These are phyloP conservation scores for Astrephomene gubernaculifera DNA, from an alignment of 139 green algal species.

Conservation along the genomic window DNA sequence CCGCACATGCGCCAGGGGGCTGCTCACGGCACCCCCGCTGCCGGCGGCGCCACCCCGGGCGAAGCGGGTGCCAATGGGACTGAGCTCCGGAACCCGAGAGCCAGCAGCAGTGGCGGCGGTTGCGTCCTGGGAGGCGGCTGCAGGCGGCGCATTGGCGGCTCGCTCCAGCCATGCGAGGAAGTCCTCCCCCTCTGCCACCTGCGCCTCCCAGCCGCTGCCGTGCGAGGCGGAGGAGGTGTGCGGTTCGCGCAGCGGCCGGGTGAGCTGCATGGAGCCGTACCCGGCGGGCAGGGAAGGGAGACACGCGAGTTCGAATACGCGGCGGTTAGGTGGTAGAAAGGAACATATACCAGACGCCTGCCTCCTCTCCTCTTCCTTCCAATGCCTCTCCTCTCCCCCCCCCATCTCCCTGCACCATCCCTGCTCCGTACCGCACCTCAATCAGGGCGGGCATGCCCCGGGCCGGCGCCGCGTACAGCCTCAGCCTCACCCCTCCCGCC, in stretches of 20 bases:
- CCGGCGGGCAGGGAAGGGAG: too few relatives aligned
- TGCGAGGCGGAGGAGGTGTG: too few relatives aligned
- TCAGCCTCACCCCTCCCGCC: conserved; percentile 7
- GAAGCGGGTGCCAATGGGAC: too few relatives aligned
- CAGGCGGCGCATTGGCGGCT: not conserved
- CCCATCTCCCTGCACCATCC: not conserved
- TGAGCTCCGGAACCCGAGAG: too few relatives aligned
- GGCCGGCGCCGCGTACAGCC: conserved; percentile 20
- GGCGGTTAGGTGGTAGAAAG: not conserved
- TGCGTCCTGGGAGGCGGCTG: too few relatives aligned
- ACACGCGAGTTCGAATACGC: not conserved
- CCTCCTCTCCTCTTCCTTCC: not conserved
- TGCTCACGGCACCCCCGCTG: not conserved
- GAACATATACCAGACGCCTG: not conserved
- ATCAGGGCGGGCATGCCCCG: conserved; percentile 4
- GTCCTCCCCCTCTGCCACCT: not conserved
- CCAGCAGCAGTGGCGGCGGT: too few relatives aligned
- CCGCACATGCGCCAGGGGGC: not conserved
- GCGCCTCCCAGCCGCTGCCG: not conserved
- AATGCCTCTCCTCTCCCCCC: too few relatives aligned
- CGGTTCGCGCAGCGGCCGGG: not conserved
- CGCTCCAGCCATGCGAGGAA: not conserved
- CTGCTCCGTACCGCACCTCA: conserved; percentile 19
- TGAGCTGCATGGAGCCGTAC: too few relatives aligned
- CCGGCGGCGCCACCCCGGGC: too few relatives aligned